Evolutionary conservation across 2,329 filamentous ascomycete species (phyloP), one percentile per base, ranked within the genome.

Genomic region (Clonostachys byssicola): DNA sequence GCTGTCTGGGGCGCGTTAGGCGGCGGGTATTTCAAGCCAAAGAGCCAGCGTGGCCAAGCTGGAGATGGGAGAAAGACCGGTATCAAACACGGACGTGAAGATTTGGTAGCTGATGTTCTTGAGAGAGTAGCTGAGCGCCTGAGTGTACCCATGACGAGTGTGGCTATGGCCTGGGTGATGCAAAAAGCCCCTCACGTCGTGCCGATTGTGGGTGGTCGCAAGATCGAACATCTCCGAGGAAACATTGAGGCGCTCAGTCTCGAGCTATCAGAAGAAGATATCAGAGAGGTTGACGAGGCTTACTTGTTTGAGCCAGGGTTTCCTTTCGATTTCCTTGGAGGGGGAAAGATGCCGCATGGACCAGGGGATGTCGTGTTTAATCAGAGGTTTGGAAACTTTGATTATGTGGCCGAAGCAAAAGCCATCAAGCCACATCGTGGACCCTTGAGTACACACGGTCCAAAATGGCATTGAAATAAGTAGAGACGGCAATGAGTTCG

Each of bases 191-290:
- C 79, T 0, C 75, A 83, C 54, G 74, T 84, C 8, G 82, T 82
- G 56, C 82, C 82, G 0, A 77, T 85, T 36, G 67, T 83, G 9
- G 82, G 81, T 5, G 78, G 78, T 0, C 68, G 81, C 5, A 85
- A 80, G 54, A 61, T 84, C 17, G 75, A 81, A 47, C 81, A 86
- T 56, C 60, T 86, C n/a, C 71, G 79, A 50, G 73, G 72, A 47
- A 85, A 84, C 53, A 80, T 85, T 52, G 72, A 77, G 49, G 77
- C 78, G 0, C 62, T 86, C 33, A 66, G 64, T 4, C 62, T 85
- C 48, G 64, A 71, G 44, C 63, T 86, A n/a, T 72, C 68, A 0
- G 56, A 67, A 1, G 67, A 78, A 52, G 78, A 86, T 43, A 74
- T 85, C 18, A 60, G 73, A 14, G 68, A 75, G 47, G 74, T 86